phyloP scores from a whole-genome alignment of 2,329 filamentous ascomycete genomes.

The Arthrobotrys sinensis region DNA sequence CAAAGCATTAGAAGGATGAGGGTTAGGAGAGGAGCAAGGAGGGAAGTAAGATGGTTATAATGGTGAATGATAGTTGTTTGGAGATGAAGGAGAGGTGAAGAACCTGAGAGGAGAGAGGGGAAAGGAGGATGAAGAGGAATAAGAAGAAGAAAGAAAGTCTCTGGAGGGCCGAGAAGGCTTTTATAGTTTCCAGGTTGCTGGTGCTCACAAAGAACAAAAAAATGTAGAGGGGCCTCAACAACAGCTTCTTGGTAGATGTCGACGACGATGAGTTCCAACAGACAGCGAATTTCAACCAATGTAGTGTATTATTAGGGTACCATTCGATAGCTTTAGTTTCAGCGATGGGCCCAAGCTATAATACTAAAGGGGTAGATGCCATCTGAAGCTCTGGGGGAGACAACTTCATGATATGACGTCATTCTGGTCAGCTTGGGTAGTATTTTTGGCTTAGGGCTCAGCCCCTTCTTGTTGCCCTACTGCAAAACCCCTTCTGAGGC shows the following conservation, averaged over 20 bases:
- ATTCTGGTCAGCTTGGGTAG: neutral
- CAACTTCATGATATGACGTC: constrained; percentile 4
- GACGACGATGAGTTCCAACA: neutral
- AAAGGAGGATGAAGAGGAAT: neutral
- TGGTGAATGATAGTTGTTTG: neutral
- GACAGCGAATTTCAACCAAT: neutral
- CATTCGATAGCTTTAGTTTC: neutral
- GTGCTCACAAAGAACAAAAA: neutral
- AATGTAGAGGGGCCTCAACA: neutral
- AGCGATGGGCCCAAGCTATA: neutral
- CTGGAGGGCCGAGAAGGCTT: neutral
- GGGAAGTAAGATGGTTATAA: neutral
- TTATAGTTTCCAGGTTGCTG: neutral
- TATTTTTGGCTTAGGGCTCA: constrained; percentile 12
- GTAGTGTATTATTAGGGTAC: neutral
- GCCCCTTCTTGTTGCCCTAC: neutral
- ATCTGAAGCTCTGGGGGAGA: neutral
- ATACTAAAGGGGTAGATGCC: neutral
- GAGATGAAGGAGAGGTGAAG: constrained; percentile 9
- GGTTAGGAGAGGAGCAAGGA: neutral
- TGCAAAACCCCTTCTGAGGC: neutral
- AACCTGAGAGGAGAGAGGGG: neutral
- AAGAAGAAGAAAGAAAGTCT: neutral
- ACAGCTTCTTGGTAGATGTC: neutral
- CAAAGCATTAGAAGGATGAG: neutral